phyloP scores from a whole-genome alignment of 192 early-diverging fungal species.

The Linnemannia zychae region DNA sequence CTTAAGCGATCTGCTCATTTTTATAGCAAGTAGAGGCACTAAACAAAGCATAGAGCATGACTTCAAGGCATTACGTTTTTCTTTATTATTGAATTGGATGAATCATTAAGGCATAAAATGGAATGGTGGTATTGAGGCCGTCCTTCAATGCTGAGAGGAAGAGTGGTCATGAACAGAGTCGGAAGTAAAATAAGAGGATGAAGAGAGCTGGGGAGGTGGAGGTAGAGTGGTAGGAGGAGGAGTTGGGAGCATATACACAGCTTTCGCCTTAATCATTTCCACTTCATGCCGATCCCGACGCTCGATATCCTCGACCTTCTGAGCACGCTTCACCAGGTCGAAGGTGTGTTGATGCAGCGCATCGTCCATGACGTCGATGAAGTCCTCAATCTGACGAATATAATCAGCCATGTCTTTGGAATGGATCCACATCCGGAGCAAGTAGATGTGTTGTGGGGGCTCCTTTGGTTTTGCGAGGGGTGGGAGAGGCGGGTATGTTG shows the following conservation, averaged over 20 bases:
- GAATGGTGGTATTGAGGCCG: background rate
- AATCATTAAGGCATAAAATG: background rate
- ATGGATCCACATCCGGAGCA: slow-evolving; percentile 8
- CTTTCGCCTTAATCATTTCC: background rate
- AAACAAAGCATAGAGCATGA: background rate
- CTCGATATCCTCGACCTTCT: background rate
- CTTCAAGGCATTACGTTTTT: too few species aligned
- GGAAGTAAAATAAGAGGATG: background rate
- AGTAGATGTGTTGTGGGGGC: background rate
- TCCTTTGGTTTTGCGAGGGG: background rate
- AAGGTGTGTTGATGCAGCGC: background rate
- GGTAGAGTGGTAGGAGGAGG: too few species aligned
- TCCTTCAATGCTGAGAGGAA: background rate
- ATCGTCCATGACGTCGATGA: background rate
- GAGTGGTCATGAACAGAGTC: background rate
- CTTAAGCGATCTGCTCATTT: slow-evolving; percentile 20
- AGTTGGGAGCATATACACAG: background rate
- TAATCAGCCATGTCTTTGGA: background rate
- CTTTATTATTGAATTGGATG: too few species aligned
- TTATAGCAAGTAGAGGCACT: too few species aligned
- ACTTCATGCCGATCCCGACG: background rate
- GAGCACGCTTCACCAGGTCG: background rate
- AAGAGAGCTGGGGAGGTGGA: too few species aligned
- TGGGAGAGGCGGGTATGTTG: too few species aligned
- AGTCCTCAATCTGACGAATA: background rate